Percentiles rank a stretch among this genome's conserved stretches.
Evolutionary conservation across 257 asterid genomes (phyloP).

Genomic region (Anisodus acutangulus): DNA sequence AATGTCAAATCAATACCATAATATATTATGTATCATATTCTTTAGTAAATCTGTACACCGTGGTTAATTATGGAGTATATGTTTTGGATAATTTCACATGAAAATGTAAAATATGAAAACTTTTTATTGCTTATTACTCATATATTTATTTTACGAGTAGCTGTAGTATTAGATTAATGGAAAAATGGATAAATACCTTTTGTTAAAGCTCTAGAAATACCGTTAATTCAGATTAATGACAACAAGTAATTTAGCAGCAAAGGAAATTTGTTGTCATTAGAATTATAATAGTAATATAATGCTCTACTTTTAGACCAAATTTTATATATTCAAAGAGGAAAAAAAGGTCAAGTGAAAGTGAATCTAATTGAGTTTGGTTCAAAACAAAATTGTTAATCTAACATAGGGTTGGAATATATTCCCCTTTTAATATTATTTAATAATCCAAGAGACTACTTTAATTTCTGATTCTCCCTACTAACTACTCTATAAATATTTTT

Average conservation of each 20-base stretch:
- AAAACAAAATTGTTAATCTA: slow-evolving; percentile 6
- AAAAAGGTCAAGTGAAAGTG: background rate
- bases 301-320: background rate
- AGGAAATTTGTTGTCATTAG: background rate
- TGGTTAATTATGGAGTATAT: no score
- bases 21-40: no score
- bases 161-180: no score
- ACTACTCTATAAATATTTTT: background rate
- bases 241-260: background rate
- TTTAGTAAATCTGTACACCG: no score
- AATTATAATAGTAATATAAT: background rate
- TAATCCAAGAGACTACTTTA: background rate
- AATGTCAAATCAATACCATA: no score
- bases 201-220: background rate
- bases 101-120: no score
- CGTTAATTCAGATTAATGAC: background rate
- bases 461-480: background rate
- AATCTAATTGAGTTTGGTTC: slow-evolving; percentile 3
- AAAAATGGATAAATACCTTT: no score
- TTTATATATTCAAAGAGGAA: background rate
- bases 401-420: background rate
- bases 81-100: no score
- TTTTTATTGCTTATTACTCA: no score
- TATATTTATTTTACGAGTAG: no score
- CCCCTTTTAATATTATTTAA: background rate